phyloP scores from a whole-genome alignment of 2,329 filamentous ascomycete species.

The Knufia petricola region DNA sequence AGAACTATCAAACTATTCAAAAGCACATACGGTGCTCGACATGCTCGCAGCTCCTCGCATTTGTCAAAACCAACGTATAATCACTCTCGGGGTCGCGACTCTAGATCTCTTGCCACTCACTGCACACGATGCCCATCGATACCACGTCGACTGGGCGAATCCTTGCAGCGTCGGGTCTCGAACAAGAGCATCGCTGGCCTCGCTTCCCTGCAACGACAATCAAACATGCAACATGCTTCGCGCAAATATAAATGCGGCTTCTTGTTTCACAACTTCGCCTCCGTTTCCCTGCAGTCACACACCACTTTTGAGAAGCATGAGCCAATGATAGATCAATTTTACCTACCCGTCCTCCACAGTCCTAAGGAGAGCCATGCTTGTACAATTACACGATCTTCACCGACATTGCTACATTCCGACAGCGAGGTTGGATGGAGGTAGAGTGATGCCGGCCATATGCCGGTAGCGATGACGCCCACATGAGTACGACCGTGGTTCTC shows the following conservation, averaged over 20 bases:
- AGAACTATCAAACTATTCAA: no score
- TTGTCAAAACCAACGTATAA: no score
- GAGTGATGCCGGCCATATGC: no score
- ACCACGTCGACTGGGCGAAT: no score
- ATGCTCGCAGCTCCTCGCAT: no score
- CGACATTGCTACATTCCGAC: background rate
- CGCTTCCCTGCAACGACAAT: background rate
- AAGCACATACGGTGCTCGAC: no score
- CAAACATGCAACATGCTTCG: background rate
- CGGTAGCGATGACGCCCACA: no score
- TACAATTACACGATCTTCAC: no score
- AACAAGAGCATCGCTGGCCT: background rate
- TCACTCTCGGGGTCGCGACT: no score
- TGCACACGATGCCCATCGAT: no score
- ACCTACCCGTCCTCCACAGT: background rate
- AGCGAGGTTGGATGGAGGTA: background rate
- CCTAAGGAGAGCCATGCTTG: background rate
- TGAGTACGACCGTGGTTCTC: no score
- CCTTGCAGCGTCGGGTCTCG: no score
- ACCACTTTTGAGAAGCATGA: background rate
- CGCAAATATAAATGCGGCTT: slow-evolving; percentile 1
- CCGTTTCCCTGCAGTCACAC: background rate
- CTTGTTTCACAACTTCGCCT: slow-evolving; percentile 3
- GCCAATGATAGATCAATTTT: background rate
- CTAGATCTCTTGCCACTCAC: background rate